Percentiles rank a stretch among this genome's conserved stretches.
phyloP scores from a whole-genome alignment of 306 rosid species.

The Begonia masoniana region DNA sequence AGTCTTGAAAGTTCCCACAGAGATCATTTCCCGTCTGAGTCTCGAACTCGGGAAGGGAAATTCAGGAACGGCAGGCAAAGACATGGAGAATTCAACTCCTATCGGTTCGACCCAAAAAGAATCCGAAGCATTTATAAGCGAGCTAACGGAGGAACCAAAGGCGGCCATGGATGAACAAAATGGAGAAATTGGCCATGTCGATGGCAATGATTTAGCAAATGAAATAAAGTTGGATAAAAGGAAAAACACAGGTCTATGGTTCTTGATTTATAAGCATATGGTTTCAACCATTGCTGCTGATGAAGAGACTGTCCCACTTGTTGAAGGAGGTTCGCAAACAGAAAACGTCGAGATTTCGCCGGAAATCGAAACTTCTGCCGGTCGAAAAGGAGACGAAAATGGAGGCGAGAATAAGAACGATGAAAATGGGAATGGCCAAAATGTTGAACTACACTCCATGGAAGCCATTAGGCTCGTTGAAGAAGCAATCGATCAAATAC shows the following conservation, averaged over 20 bases:
- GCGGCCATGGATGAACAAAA: constrained; percentile 15
- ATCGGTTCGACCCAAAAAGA: neutral
- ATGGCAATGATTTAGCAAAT: constrained; percentile 16
- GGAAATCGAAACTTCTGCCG: constrained; percentile 10
- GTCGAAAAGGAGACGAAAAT: constrained; percentile 6
- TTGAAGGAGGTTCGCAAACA: constrained; percentile 15
- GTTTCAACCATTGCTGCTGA: constrained; percentile 34
- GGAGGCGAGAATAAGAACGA: constrained; percentile 4
- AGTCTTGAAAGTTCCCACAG: constrained; percentile 14
- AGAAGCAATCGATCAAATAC: constrained; percentile 80
- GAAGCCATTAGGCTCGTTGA: constrained; percentile 85
- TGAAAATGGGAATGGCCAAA: constrained; percentile 20
- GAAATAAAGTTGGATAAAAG: constrained; percentile 29
- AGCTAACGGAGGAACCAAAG: constrained; percentile 8
- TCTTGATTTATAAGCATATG: constrained; percentile 75
- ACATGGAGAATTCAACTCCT: too few relatives aligned
- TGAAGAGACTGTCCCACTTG: constrained; percentile 24
- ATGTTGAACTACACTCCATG: constrained; percentile 32
- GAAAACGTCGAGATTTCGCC: neutral
- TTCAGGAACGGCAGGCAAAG: constrained; percentile 7
- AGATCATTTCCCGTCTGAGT: constrained; percentile 13
- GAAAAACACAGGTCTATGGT: constrained; percentile 48
- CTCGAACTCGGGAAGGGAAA: constrained; percentile 15
- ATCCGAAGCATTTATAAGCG: neutral
- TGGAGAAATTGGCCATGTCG: constrained; percentile 3